Evolutionary conservation across 1,284 basidiomycete genomes (phyloP).

Genomic region (Hemileia vastatrix): DNA sequence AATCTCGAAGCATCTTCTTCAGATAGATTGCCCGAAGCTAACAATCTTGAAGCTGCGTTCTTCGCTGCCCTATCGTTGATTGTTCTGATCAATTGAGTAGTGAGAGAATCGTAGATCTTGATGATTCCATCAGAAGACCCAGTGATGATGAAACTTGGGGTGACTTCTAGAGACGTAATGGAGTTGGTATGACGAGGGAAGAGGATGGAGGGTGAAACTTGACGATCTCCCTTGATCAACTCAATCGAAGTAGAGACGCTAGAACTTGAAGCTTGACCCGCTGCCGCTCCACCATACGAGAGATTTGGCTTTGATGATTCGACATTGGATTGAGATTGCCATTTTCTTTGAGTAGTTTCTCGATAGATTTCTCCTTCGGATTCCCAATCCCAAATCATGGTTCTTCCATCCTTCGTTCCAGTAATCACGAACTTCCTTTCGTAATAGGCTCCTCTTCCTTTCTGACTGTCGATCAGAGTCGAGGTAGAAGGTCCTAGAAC

Average conservation of each 20-base stretch:
- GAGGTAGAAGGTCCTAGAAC: slow-evolving; percentile 26
- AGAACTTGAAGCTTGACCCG: neutral
- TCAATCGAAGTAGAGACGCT: slow-evolving; percentile 56
- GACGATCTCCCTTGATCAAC: slow-evolving; percentile 54
- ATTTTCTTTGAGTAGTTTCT: slow-evolving; percentile 26
- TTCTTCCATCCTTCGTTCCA: slow-evolving; percentile 34
- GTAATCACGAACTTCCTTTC: slow-evolving; percentile 37
- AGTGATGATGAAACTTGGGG: slow-evolving; percentile 28
- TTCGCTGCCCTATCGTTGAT: slow-evolving; percentile 41
- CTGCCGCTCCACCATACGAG: neutral
- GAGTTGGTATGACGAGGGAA: too few species aligned
- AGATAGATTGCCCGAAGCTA: slow-evolving; percentile 49
- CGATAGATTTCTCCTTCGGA: slow-evolving; percentile 25
- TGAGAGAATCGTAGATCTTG: slow-evolving; percentile 59
- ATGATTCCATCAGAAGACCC: slow-evolving; percentile 53
- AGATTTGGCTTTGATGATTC: neutral
- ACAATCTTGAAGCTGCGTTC: slow-evolving; percentile 52
- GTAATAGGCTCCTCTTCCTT: slow-evolving; percentile 24
- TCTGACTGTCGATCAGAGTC: neutral
- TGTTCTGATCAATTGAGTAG: slow-evolving; percentile 46
- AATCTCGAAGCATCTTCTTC: slow-evolving; percentile 47
- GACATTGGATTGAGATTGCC: slow-evolving; percentile 25
- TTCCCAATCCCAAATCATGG: slow-evolving; percentile 39
- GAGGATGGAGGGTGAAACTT: slow-evolving; percentile 50
- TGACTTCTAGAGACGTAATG: slow-evolving; percentile 33